Evolutionary conservation across 768 basidiomycete species (phyloP), one percentile per base, ranked within the genome.

Genomic region (Naganishia vishniacii): DNA sequence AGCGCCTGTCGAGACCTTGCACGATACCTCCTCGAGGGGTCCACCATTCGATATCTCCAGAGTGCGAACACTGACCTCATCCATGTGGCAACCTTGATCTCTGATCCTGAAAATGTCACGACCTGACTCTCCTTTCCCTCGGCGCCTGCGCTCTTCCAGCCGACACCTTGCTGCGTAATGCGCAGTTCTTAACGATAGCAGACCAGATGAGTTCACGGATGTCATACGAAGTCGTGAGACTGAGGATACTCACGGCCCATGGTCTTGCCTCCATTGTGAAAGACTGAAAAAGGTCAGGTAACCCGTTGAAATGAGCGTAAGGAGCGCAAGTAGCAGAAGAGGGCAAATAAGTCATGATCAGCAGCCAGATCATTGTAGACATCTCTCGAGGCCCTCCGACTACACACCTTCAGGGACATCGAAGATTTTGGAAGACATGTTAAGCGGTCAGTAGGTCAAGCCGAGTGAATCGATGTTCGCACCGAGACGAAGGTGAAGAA

Each of bases 131-230:
- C 83, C 45, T 84, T 56, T n/a, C 53, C 53, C 26, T 56, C 53
- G 6, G 32, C 87, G 67, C 87, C 67, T 23, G 75, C 71, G 4
- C 76, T 69, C 72, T 82, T 97, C 95, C 95, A 98, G 5, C 91
- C 95, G 81, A 98, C 86, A 47, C 95, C 95, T 69, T 86, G 88
- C 48, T 82, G 73, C 12, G 91, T 92, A 70, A 99, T 82, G 68
- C 95, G 91, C 66, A 98, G 75, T 59, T 78, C 62, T 63, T 25
- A 3, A 25, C 9, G 42, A 25, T 26, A 7, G 7, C 4, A n/a
- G 18, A 34, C 4, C 5, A 8, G 20, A 31, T 23, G 3, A 34
- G 8, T 11, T 31, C 12, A 1, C 9, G 4, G 20, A 1, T 31
- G 49, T 7, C 20, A 18, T n/a, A 11, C 32, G 49, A 51, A 20